A percentile compares a stretch with the other conserved stretches of the same genome.
Conservation (phyloP, 2,329 filamentous ascomycete species). For the Elsinoe australis region DNA sequence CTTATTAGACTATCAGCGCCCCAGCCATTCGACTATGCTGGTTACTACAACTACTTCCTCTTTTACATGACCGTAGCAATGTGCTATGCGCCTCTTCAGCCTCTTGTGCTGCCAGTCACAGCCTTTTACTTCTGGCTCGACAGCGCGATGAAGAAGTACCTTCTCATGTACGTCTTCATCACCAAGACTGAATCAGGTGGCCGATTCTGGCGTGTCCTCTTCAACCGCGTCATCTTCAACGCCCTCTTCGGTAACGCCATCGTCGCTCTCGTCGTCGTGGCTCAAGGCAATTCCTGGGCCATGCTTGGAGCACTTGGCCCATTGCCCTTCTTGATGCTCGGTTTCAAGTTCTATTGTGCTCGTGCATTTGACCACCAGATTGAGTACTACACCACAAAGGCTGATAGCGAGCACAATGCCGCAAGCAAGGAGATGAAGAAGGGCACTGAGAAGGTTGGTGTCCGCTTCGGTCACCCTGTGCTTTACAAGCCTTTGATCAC, state of each 20-base stretch:
- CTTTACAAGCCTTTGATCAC: slow-evolving; percentile 84
- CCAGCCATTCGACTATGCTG: slow-evolving; percentile 86
- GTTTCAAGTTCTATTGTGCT: slow-evolving; percentile 81
- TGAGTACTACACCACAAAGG: slow-evolving; percentile 66
- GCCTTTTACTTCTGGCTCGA: slow-evolving; percentile 87
- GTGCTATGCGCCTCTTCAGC: slow-evolving; percentile 77
- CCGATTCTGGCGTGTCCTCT: slow-evolving; percentile 81
- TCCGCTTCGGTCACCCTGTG: slow-evolving; percentile 82
- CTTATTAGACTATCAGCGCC: slow-evolving; percentile 89
- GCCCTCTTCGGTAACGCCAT: slow-evolving; percentile 70
- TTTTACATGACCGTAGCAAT: slow-evolving; percentile 88
- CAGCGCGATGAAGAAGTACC: slow-evolving; percentile 86
- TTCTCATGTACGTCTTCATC: slow-evolving; percentile 83
- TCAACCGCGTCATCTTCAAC: slow-evolving; percentile 86
- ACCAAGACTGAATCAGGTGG: slow-evolving; percentile 96
- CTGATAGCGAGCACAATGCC: slow-evolving; percentile 27
- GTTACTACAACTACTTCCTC: slow-evolving; percentile 96
- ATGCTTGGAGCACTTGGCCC: slow-evolving; percentile 63
- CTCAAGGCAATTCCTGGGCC: slow-evolving; percentile 47
- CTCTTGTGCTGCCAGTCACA: slow-evolving; percentile 75
- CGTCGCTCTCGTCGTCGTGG: slow-evolving; percentile 67
- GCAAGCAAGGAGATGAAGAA: slow-evolving; percentile 35
- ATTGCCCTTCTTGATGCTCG: slow-evolving; percentile 67
- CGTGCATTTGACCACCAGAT: slow-evolving; percentile 69
- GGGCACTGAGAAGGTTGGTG: slow-evolving; percentile 61